Percentiles rank a stretch among this genome's conserved stretches.
Evolutionary conservation across 192 early-diverging fungal genomes (phyloP).

Genomic region (Allomyces javanicus): DNA sequence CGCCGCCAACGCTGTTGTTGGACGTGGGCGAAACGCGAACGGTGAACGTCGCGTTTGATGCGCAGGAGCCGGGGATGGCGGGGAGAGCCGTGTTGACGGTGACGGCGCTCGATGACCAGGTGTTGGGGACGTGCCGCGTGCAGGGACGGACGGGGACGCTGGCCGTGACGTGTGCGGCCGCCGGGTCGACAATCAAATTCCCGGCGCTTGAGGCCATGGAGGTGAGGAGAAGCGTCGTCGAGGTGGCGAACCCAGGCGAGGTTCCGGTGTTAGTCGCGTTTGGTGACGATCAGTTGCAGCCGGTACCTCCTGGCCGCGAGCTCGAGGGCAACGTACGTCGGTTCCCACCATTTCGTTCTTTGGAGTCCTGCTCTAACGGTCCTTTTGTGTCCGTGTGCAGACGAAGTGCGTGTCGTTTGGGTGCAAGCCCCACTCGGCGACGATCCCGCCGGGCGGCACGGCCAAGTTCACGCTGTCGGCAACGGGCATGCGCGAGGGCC

Average conservation of each 20-base stretch:
- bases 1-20: no score
- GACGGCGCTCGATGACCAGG: no score
- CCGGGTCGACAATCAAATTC: not conserved
- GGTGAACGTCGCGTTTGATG: no score
- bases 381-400: no score
- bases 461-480: not conserved
- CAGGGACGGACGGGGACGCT: no score
- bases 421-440: not conserved
- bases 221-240: not conserved
- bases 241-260: not conserved
- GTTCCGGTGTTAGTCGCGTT: not conserved
- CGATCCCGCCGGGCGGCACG: not conserved
- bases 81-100: no score
- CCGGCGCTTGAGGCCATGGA: not conserved
- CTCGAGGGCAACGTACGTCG: not conserved
- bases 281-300: not conserved
- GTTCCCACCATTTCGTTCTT: not conserved
- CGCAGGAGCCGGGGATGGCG: no score
- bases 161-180: no score
- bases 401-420: not conserved
- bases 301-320: not conserved
- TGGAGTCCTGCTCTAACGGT: not conserved
- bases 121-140: no score
- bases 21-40: no score
- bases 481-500: not conserved